Base-by-base conservation (phyloP, 2,329 filamentous ascomycete genomes). In the Microdochium trichocladiopsis region DNA sequence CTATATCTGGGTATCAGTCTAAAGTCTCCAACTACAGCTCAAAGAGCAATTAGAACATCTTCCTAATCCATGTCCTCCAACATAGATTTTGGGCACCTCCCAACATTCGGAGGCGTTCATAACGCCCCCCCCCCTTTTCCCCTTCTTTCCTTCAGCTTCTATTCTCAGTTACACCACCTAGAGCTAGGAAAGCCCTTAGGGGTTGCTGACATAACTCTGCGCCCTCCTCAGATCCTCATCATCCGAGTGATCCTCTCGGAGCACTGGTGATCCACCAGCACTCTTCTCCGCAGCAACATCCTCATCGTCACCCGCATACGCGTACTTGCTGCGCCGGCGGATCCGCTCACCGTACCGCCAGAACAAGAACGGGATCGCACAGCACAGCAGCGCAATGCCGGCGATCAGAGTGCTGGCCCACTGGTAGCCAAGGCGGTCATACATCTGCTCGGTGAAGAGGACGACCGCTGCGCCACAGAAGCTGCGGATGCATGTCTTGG, bases 401-500 rank as follows among this genome's bases (percentile, higher is more conserved):
- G 80, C 88, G 9, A 94, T 71, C 10, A 94, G 74, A 0, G 79
- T 78, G 49, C 82, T 83, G 0, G 89, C 89, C 88, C 89, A 93
- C 65, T 90, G 83, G 67, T 90, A 77, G 9, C 83, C 83, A 14
- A 93, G 74, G 2, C 83, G 77, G 48, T 77, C 67, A 68, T 90
- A 91, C 88, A 94, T 93, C 67, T 93, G 88, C 57, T 79, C 76
- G 0, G 89, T 93, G 69, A 94, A 94, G 1, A 95, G 77, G 0
- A 93, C 88, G 1, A 84, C 82, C 1, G 71, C 78, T 1, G 88
- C 90, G 60, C 89, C 90, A 87, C 88, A 94, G 70, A 92, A 87
- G 16, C 82, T 87, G 23, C 88, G 80, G 53, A 93, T 75, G 63
- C 83, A 92, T 0, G 88, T 93, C 75, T 93, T 93, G 37, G 88